A percentile compares a stretch with the other conserved stretches of the same genome.
These are phyloP conservation scores for Diaporthe citri DNA, from an alignment of 2,329 filamentous ascomycete species.

Conservation along the genomic window DNA sequence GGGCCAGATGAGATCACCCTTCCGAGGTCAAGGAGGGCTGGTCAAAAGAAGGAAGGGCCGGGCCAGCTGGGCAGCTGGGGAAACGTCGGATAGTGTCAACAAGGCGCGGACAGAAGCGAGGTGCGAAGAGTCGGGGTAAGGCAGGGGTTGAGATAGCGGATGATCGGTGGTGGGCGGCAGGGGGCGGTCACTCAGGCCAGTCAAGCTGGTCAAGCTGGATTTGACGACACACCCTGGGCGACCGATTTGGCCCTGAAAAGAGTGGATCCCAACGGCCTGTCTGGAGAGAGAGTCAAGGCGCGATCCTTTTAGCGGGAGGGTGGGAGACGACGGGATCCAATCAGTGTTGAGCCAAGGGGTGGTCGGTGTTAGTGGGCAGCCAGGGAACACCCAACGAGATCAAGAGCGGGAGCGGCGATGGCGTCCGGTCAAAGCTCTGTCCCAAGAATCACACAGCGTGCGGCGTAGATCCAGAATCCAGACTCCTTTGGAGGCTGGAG, in stretches of 20 bases:
- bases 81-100: conserved; percentile 26
- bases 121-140: conserved; percentile 35
- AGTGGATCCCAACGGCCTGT: conserved; percentile 35
- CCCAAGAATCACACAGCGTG: conserved; percentile 25
- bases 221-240: conserved; percentile 28
- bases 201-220: conserved; percentile 24
- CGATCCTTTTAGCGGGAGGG: conserved; percentile 34
- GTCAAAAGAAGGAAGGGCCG: conserved; percentile 26
- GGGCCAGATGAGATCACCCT: conserved; percentile 34
- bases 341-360: conserved; percentile 38
- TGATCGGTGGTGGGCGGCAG: conserved; percentile 24
- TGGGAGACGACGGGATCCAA: conserved; percentile 38
- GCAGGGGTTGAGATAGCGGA: conserved; percentile 34
- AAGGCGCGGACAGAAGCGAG: conserved; percentile 34
- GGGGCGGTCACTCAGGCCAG: conserved; percentile 1
- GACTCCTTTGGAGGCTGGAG: conserved; percentile 15
- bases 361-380: conserved; percentile 18
- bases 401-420: conserved; percentile 21
- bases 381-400: conserved; percentile 33
- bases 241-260: conserved; percentile 37
- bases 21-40: conserved; percentile 32
- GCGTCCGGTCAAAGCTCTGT: conserved; percentile 36
- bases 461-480: conserved; percentile 23
- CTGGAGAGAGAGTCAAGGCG: conserved; percentile 29
- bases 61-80: conserved; percentile 29